Evolutionary conservation across 345 rosid genomes (phyloP), one percentile per base, ranked within the genome.

Genomic region (Viola odorata): DNA sequence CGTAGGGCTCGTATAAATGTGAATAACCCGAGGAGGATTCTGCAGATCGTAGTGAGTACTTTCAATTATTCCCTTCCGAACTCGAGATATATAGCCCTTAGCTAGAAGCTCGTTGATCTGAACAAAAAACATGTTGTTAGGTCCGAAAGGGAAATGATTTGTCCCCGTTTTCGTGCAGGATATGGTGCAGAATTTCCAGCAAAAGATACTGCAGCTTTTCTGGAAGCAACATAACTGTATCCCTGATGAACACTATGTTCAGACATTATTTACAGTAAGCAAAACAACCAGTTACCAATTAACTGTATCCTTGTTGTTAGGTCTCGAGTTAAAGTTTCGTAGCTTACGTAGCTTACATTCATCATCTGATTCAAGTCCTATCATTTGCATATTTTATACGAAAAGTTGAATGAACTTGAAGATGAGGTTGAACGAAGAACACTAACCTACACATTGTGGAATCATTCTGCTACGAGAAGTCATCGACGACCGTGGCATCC

Each of bases 231-330:
- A 50, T 23, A 67, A 62, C 40, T 72, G 76, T 45, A 72, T 51
- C 15, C 67, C 68, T 7, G 76, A 72, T 4, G 76, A 72, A 16
- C 76, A 72, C 41, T 72, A 66, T 45, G 71, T 72, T 39, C 76
- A 66, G 49, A 72, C 76, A 10, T 41, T 72, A 47, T 63, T 66
- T 15, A 14, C 71, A 3, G 76, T 72, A 54, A 61, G 71, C 52
- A 45, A 54, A 61, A 67, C 52, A 45, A 50, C 4, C 7, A 9
- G 14, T 12, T 12, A 37, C 13, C 1, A 32, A 13, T 57, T 14
- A 9, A 5, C 41, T 23, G 1, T 58, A 8, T 51, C 16, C 7
- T 8, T 53, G 38, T 0, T 53, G 12, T 1, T 5, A 16, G 37
- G 9, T 53, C 32, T 16, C 3, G 4, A 0, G 10, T 16, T 53